Base-by-base conservation (phyloP, 2,329 filamentous ascomycete species). In the Fusarium musae region DNA sequence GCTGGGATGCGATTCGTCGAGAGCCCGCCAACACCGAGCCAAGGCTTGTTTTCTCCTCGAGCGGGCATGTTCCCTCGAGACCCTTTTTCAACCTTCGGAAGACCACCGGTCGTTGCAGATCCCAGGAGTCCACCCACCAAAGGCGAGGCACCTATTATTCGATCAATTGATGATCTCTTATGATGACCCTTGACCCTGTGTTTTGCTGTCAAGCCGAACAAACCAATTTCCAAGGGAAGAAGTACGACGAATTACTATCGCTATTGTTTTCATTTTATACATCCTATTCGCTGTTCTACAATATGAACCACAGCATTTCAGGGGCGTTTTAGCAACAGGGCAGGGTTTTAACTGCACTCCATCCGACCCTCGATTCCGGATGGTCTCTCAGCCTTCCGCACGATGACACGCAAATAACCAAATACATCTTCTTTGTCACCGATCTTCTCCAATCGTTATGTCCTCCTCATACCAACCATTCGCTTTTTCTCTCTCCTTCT, bases 161-260 rank as follows among this genome's bases (percentile, higher is more conserved):
- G 93, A 63, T 95, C 92, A 66, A 96, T 96, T 77, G 92, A 93
- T 79, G 93, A 95, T 78, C 85, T 94, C 58, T 84, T 95, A 81
- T 95, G 86, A 85, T 60, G 59, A 68, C 63, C 43, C 58, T 40
- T 39, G 49, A 43, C 42, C 42, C n/a, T 36, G 39, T 32, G 52
- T 59, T 50, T 49, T 21, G 30, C 40, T 54, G 59, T 59, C 8
- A 36, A 28, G 37, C 46, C 50, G 59, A 52, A 74, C 32, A 34
- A 39, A 47, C 32, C 26, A 47, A 67, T 54, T 46, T 74, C 50
- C 46, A 21, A 32, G 23, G 39, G 50, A 69, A 44, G 34, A 23
- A 46, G 34, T 26, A 40, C 19, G 46, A 69, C 66, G 46, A 67
- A 67, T 37, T 59, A 58, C 54, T 44, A 50, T 65, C 52, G 49